Conservation (phyloP, 2,329 filamentous ascomycete species). For the Alternaria triticimaculans region DNA sequence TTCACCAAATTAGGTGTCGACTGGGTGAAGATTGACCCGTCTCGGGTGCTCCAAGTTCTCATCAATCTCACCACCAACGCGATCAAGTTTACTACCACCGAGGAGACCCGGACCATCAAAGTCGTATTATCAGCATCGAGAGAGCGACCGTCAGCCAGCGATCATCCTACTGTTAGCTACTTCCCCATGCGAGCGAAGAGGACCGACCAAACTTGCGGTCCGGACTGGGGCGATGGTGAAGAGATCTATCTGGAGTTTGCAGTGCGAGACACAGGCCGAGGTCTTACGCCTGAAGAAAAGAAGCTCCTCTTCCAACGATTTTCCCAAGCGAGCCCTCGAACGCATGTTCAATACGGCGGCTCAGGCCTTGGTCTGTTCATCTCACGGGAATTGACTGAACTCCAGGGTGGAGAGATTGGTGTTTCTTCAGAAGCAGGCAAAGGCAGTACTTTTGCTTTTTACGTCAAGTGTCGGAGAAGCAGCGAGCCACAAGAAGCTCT, state of each 20-base stretch:
- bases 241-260: constrained; percentile 72
- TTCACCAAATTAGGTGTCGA: constrained; percentile 65
- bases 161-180: constrained; percentile 62
- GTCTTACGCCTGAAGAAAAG: constrained; percentile 73
- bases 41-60: constrained; percentile 72
- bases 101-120: constrained; percentile 67
- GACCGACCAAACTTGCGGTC: constrained; percentile 56
- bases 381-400: constrained; percentile 76
- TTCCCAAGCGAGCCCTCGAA: constrained; percentile 76
- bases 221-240: constrained; percentile 74
- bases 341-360: constrained; percentile 80
- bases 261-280: constrained; percentile 78
- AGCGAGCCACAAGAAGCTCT: constrained; percentile 42
- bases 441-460: constrained; percentile 79
- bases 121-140: constrained; percentile 70
- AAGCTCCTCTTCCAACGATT: constrained; percentile 79
- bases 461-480: constrained; percentile 71
- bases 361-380: constrained; percentile 82
- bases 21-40: constrained; percentile 76
- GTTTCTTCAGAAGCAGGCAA: constrained; percentile 70
- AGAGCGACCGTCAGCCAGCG: constrained; percentile 56
- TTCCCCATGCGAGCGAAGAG: constrained; percentile 63
- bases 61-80: constrained; percentile 84
- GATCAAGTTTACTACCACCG: constrained; percentile 78
- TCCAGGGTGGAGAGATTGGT: constrained; percentile 81